Evolutionary conservation across 805 yeast species (phyloP).

Genomic region (Yamadazyma olivae): DNA sequence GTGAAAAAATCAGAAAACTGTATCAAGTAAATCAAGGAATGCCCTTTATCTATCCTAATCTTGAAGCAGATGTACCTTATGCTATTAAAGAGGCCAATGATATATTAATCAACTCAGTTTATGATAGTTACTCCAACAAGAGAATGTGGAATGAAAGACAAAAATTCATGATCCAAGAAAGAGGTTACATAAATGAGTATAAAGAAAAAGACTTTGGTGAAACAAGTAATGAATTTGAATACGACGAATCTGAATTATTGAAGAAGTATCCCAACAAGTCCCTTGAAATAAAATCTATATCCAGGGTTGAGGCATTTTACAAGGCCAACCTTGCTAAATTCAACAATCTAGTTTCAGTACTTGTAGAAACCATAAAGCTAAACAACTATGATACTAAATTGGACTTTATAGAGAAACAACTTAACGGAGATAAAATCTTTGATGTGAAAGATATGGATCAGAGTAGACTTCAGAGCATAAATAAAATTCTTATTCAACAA

Average conservation of each 20-base stretch:
- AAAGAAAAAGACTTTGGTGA: too few relatives aligned
- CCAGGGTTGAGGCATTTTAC: slow-evolving; percentile 63
- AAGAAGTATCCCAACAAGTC: slow-evolving; percentile 32
- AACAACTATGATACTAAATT: slow-evolving; percentile 39
- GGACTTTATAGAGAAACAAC: slow-evolving; percentile 33
- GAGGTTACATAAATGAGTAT: slow-evolving; percentile 43
- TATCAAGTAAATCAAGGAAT: slow-evolving; percentile 65
- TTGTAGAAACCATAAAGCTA: slow-evolving; percentile 61
- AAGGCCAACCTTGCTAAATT: slow-evolving; percentile 48
- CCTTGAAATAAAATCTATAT: slow-evolving; percentile 40
- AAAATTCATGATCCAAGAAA: slow-evolving; percentile 66
- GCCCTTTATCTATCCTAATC: slow-evolving; percentile 63
- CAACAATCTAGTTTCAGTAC: slow-evolving; percentile 60
- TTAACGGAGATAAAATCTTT: slow-evolving; percentile 30
- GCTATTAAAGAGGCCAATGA: slow-evolving; percentile 80
- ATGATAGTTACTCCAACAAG: slow-evolving; percentile 62
- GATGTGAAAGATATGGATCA: slow-evolving; percentile 10
- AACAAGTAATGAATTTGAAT: slow-evolving; percentile 26
- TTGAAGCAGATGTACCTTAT: slow-evolving; percentile 47
- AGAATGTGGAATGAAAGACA: slow-evolving; percentile 75
- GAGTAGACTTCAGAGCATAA: slow-evolving; percentile 14
- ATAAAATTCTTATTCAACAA: slow-evolving; percentile 32
- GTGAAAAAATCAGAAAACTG: slow-evolving; percentile 49
- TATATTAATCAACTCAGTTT: slow-evolving; percentile 58
- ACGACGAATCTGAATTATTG: slow-evolving; percentile 16